Conservation (phyloP, 257 asterid species). For the Apocynum venetum region DNA sequence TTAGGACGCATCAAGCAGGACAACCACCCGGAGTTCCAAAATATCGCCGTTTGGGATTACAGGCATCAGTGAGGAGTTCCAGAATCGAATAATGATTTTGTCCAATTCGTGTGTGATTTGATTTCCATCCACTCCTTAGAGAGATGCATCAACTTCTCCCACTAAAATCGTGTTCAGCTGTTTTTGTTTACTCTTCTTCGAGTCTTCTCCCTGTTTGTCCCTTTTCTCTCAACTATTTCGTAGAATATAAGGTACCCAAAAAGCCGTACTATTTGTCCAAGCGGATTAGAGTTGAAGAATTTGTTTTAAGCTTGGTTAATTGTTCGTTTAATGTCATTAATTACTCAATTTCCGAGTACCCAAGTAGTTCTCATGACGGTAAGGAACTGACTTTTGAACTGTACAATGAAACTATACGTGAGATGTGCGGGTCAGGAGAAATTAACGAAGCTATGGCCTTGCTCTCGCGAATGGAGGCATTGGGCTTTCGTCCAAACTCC, state of each 20-base stretch:
- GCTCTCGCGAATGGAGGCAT: slow-evolving; percentile 77
- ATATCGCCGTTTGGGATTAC: not conserved
- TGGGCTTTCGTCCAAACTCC: slow-evolving; percentile 54
- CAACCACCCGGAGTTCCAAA: no score
- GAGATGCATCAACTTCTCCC: slow-evolving; percentile 9
- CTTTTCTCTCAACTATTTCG: not conserved
- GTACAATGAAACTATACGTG: slow-evolving; percentile 49
- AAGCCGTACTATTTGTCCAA: not conserved
- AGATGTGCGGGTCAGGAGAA: slow-evolving; percentile 62
- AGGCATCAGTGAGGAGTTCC: not conserved
- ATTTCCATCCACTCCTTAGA: not conserved
- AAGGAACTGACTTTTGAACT: slow-evolving; percentile 54
- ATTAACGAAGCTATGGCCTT: slow-evolving; percentile 65
- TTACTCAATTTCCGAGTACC: slow-evolving; percentile 15
- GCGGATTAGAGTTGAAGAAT: slow-evolving; percentile 5
- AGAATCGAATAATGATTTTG: no score
- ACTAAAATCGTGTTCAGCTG: not conserved
- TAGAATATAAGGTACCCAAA: not conserved
- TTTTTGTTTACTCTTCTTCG: not conserved
- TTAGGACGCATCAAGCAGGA: no score
- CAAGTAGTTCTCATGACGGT: slow-evolving; percentile 14
- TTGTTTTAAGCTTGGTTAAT: slow-evolving; percentile 21
- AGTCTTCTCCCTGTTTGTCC: slow-evolving; percentile 14
- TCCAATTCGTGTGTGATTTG: not conserved
- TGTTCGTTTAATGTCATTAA: slow-evolving; percentile 1